Evolutionary conservation across 2,329 filamentous ascomycete species (phyloP).

Genomic region (Didymella sp.): DNA sequence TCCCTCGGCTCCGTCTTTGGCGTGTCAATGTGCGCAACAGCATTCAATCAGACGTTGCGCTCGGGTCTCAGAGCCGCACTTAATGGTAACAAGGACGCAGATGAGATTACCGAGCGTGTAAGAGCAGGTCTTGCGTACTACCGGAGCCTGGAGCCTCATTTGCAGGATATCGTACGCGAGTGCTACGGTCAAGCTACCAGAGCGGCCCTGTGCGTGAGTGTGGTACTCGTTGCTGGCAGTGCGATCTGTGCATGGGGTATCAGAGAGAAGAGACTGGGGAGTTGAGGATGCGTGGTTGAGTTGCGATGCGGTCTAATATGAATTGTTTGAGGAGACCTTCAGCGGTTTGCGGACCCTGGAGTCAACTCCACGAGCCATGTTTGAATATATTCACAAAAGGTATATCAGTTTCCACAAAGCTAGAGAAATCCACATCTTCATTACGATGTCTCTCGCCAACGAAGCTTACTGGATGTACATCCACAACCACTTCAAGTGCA

Average conservation of each 20-base stretch:
- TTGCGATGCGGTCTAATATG: not conserved
- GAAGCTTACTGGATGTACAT: not conserved
- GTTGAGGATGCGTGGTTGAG: not conserved
- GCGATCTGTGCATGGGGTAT: constrained; percentile 55
- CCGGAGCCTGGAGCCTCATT: constrained; percentile 65
- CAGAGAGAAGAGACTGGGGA: constrained; percentile 50
- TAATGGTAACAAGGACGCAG: constrained; percentile 64
- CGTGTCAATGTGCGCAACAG: constrained; percentile 72
- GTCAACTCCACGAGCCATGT: not conserved
- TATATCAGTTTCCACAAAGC: not conserved
- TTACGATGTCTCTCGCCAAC: not conserved
- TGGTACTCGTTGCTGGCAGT: constrained; percentile 59
- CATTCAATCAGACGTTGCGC: constrained; percentile 73
- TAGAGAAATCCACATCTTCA: not conserved
- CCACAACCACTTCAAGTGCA: not conserved
- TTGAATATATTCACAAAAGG: not conserved
- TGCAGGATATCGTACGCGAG: constrained; percentile 65
- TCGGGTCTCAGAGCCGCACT: constrained; percentile 62
- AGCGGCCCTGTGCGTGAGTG: constrained; percentile 59
- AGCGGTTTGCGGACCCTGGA: not conserved
- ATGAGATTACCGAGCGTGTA: constrained; percentile 71
- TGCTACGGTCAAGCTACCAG: constrained; percentile 69
- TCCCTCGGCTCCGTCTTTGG: constrained; percentile 71
- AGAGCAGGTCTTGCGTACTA: constrained; percentile 75
- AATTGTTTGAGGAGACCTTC: not conserved